Conservation (phyloP, 208 protist species). For the Crithidia expoeki region DNA sequence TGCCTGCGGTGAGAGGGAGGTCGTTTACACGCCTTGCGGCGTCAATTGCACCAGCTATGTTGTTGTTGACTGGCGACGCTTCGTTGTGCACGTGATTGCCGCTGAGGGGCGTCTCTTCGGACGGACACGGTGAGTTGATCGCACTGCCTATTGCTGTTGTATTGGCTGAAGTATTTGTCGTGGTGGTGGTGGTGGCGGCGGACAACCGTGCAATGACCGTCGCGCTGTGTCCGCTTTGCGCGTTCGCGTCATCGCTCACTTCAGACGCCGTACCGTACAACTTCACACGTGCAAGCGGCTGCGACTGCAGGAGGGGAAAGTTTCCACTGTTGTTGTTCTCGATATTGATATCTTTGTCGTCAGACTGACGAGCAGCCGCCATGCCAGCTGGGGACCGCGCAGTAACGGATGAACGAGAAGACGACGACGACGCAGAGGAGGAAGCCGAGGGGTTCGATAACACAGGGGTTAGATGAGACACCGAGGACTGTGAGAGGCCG, state of each 20-base stretch:
- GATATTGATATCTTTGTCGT: too few relatives aligned
- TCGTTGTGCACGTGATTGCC: not conserved
- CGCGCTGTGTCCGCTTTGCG: not conserved
- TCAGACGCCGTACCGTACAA: conserved; percentile 25
- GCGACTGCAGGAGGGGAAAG: conserved; percentile 9
- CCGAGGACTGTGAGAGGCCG: not conserved
- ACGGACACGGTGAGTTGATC: not conserved
- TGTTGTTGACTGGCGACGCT: too few relatives aligned
- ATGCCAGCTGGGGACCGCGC: not conserved
- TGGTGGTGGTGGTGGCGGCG: not conserved
- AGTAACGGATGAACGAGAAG: not conserved
- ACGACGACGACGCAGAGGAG: not conserved
- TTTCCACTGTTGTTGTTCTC: not conserved
- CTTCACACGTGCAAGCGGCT: not conserved
- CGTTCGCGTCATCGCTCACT: conserved; percentile 13
- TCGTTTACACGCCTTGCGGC: not conserved
- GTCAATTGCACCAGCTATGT: too few relatives aligned
- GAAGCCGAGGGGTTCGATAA: not conserved
- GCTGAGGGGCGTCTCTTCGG: not conserved
- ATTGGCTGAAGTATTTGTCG: not conserved
- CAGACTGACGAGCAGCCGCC: too few relatives aligned
- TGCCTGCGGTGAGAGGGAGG: not conserved
- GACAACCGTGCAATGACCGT: not conserved
- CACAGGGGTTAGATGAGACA: not conserved
- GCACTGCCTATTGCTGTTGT: not conserved